Evolutionary conservation across 305 asterid genomes (phyloP), one percentile per base, ranked within the genome.

Genomic region (Rubia peregrina): DNA sequence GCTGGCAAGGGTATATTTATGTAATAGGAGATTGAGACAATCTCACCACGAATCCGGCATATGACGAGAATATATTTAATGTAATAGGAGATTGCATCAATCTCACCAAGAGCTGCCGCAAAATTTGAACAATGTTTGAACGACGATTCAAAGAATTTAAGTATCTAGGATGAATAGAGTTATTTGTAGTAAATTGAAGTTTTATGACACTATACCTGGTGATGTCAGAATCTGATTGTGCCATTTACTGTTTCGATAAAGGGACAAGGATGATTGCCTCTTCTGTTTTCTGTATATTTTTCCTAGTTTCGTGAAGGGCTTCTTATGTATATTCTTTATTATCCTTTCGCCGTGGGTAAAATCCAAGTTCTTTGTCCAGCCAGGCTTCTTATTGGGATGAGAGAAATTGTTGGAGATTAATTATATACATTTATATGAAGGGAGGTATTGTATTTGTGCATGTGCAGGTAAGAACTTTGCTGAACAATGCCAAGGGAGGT

Each of bases 401-500:
- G 30, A 26, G 30, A 26, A 26, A 26, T 26, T 26, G 30, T 26
- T 26, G 30, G 30, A 40, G 49, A 61, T 38, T 63, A 6, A 2
- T 63, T 22, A 22, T 42, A 24, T 70, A 10, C 59, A 66, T 48
- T 33, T 41, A 8, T 76, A 61, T 46, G 48, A 30, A 43, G 13
- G 40, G 17, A 36, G 11, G 40, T 19, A 30, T 19, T 65, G 1
- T 42, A 19, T 44, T 43, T 16, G 65, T 65, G 62, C 30, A 70
- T 67, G 48, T 42, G 77, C 88, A 95, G 99, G 99, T 91, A 63
- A 91, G 90, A 82, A 80, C 96, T 10, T 80, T 95, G 85, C 85
- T 95, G 67, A 88, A 77, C 79, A 91, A 82, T 86, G 97, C 96
- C 66, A 91, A 86, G 79, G 89, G 86, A 69, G 91, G 88, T 53